Conservation (phyloP, 108 stramenopile genomes). For the Cyclotella choctawhatcheeana region DNA sequence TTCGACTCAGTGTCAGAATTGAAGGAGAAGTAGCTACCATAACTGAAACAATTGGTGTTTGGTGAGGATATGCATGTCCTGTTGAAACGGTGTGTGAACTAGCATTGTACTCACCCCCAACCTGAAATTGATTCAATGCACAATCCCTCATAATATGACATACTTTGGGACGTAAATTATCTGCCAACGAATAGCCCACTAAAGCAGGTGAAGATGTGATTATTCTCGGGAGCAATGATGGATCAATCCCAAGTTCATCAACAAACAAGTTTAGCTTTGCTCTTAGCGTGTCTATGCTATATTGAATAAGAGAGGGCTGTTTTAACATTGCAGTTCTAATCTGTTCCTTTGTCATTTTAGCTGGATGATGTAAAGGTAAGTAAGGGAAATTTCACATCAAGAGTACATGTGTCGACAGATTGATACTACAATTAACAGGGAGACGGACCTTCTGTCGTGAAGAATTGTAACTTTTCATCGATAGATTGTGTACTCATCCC, state of each 20-base stretch:
- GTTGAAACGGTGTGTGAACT: neutral
- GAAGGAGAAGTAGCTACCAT: constrained; percentile 38
- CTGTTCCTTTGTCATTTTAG: constrained; percentile 37
- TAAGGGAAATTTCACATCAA: neutral
- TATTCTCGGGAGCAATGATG: constrained; percentile 26
- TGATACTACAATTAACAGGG: neutral
- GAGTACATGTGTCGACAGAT: neutral
- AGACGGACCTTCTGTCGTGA: constrained; percentile 51
- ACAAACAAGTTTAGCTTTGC: constrained; percentile 57
- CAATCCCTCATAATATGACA: constrained; percentile 34
- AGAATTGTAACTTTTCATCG: constrained; percentile 46
- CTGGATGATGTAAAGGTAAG: constrained; percentile 15
- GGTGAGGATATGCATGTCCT: too few species aligned
- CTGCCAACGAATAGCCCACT: constrained; percentile 51
- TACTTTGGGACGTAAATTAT: constrained; percentile 54
- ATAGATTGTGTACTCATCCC: constrained; percentile 49
- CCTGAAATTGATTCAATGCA: constrained; percentile 40
- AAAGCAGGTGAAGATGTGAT: constrained; percentile 47
- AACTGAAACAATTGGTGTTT: neutral
- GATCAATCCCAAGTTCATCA: constrained; percentile 39
- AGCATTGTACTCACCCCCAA: constrained; percentile 19
- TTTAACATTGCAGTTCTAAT: constrained; percentile 37
- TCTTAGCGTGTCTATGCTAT: constrained; percentile 47
- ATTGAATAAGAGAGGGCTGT: constrained; percentile 59
- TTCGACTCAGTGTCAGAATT: constrained; percentile 45